phyloP scores from a whole-genome alignment of 2,329 filamentous ascomycete species.

The Paramyrothecium roridum region DNA sequence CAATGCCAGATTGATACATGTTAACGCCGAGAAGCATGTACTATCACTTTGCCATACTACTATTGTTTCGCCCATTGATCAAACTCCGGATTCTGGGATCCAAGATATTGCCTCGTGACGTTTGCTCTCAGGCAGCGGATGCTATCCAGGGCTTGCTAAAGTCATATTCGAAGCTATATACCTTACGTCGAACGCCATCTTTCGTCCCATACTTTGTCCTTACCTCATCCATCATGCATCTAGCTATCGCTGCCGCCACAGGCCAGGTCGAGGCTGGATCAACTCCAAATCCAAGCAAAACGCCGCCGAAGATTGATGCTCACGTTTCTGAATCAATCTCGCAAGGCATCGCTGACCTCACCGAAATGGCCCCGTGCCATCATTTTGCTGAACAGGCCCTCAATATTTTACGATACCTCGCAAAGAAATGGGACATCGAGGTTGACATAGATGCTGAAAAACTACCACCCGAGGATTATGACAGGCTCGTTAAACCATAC shows the following conservation, averaged over 20 bases:
- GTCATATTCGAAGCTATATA: conserved; percentile 58
- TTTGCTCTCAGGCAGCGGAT: conserved; percentile 61
- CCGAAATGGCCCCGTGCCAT: conserved; percentile 60
- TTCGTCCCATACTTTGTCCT: conserved; percentile 63
- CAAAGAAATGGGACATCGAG: conserved; percentile 56
- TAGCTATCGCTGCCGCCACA: conserved; percentile 45
- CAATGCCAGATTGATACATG: not conserved
- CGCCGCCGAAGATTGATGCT: conserved; percentile 31
- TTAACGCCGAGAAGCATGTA: conserved; percentile 53
- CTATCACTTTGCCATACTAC: conserved; percentile 66
- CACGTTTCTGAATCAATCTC: conserved; percentile 42
- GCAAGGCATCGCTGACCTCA: conserved; percentile 54
- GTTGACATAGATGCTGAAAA: conserved; percentile 36
- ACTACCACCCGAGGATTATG: conserved; percentile 31
- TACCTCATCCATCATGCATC: conserved; percentile 58
- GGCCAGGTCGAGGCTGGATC: conserved; percentile 13
- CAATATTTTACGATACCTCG: conserved; percentile 56
- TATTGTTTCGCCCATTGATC: conserved; percentile 73
- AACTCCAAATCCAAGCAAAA: conserved; percentile 22
- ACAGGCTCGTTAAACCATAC: conserved; percentile 41
- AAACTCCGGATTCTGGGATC: conserved; percentile 62
- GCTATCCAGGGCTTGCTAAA: conserved; percentile 54
- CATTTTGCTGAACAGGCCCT: conserved; percentile 59
- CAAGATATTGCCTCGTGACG: conserved; percentile 59
- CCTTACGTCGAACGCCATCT: conserved; percentile 54